Conservation (phyloP, 2,329 filamentous ascomycete species). For the Erysiphe neolycopersici region DNA sequence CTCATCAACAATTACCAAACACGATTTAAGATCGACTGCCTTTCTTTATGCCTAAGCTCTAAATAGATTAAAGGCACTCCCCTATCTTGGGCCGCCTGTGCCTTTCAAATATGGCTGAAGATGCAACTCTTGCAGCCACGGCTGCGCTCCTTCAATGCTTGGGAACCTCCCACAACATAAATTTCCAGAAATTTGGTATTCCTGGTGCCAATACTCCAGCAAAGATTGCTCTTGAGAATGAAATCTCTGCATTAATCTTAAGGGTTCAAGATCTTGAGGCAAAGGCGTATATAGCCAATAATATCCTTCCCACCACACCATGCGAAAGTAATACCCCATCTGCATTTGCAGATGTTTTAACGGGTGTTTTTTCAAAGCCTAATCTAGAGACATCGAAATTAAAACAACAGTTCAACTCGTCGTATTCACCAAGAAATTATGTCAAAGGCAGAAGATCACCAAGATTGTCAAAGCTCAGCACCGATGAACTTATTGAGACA, state of each 20-base stretch:
- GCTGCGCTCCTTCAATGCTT: conserved; percentile 26
- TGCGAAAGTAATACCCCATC: conserved; percentile 46
- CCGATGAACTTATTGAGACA: conserved; percentile 64
- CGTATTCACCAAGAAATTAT: conserved; percentile 11
- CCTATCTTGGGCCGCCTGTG: conserved; percentile 7
- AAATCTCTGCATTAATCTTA: conserved; percentile 51
- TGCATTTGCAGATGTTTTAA: conserved; percentile 28
- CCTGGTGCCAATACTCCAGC: conserved; percentile 51
- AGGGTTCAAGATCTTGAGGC: conserved; percentile 65
- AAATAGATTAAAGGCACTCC: conserved; percentile 1
- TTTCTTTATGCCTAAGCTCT: background rate
- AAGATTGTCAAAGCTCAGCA: conserved; percentile 26
- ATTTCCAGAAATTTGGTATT: conserved; percentile 26
- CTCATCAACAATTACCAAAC: background rate
- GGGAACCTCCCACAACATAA: conserved; percentile 13
- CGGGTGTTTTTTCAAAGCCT: conserved; percentile 13
- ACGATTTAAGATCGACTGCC: background rate
- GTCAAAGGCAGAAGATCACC: conserved; percentile 8
- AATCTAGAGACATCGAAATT: conserved; percentile 10
- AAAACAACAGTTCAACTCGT: conserved; percentile 17
- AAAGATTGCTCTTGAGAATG: conserved; percentile 56
- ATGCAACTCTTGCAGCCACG: conserved; percentile 25
- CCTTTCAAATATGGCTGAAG: conserved; percentile 16
- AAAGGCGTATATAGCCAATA: conserved; percentile 34
- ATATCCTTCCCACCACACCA: conserved; percentile 50